Conservation (phyloP, 305 asterid genomes). For the Solanum hybrid region DNA sequence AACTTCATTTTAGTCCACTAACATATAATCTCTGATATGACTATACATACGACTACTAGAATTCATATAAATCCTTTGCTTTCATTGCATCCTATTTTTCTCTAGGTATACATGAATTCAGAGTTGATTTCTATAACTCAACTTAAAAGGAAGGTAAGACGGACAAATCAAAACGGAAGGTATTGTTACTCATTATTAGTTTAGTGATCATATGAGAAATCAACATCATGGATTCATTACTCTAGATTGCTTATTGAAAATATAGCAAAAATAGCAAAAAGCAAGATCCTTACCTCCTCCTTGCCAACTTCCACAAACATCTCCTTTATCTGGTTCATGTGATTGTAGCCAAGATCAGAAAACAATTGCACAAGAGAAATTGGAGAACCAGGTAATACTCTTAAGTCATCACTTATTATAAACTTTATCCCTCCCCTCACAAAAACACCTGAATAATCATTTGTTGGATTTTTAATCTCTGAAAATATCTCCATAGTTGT, state of each 20-base stretch:
- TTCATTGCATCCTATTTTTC: background rate
- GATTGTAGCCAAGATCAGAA: background rate
- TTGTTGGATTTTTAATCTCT: background rate
- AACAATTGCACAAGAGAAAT: background rate
- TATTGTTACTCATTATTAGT: no score
- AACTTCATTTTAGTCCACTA: background rate
- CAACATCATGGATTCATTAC: no score
- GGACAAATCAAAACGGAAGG: no score
- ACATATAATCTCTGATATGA: background rate
- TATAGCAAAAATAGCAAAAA: background rate
- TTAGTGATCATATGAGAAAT: no score
- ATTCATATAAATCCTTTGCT: background rate
- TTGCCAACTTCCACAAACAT: background rate
- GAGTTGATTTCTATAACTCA: background rate
- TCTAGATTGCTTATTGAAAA: no score
- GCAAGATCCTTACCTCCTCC: background rate
- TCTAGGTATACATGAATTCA: background rate
- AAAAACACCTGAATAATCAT: background rate
- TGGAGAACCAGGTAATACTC: background rate
- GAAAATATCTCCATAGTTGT: background rate
- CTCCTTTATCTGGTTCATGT: background rate
- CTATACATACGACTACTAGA: background rate
- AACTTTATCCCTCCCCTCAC: background rate
- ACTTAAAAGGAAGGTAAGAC: no score
- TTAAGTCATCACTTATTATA: constrained; percentile 6